phyloP scores from a whole-genome alignment of 1,139 yeast species.

The Yamadazyma dushanensis region DNA sequence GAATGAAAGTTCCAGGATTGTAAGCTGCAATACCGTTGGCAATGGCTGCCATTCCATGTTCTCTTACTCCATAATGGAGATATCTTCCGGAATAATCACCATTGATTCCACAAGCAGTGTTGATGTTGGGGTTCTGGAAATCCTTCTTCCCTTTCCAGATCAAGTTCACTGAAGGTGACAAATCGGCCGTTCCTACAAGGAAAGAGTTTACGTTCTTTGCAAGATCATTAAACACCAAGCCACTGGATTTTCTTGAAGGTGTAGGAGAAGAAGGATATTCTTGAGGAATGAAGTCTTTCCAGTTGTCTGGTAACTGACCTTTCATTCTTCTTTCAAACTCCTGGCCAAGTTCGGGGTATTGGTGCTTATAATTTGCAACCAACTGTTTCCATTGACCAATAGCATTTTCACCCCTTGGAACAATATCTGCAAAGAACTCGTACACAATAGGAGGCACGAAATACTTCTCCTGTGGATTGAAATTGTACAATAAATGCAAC shows the following conservation, averaged over 20 bases:
- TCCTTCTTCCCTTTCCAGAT: constrained; percentile 24
- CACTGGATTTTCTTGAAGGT: constrained; percentile 25
- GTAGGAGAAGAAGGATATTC: constrained; percentile 19
- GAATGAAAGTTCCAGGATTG: constrained; percentile 30
- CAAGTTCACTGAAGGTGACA: constrained; percentile 28
- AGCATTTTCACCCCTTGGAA: constrained; percentile 17
- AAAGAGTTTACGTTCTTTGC: constrained; percentile 20
- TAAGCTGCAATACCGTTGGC: constrained; percentile 39
- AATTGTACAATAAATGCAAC: constrained; percentile 19
- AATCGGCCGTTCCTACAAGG: constrained; percentile 28
- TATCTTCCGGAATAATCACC: constrained; percentile 29
- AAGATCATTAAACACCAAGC: constrained; percentile 21
- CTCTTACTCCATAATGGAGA: constrained; percentile 34
- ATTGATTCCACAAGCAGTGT: constrained; percentile 23
- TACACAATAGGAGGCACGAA: constrained; percentile 22
- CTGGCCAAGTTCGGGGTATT: constrained; percentile 21
- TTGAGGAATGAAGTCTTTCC: constrained; percentile 21
- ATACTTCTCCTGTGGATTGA: constrained; percentile 17
- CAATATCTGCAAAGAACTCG: constrained; percentile 19
- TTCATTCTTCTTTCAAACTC: constrained; percentile 21
- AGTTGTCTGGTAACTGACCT: constrained; percentile 23
- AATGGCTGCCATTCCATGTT: constrained; percentile 37
- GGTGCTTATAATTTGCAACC: constrained; percentile 14
- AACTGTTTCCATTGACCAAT: constrained; percentile 18
- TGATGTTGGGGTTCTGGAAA: constrained; percentile 24